Evolutionary conservation across 306 rosid species (phyloP), one percentile per base, ranked within the genome.

Genomic region (Ammopiptanthus mongolicus): DNA sequence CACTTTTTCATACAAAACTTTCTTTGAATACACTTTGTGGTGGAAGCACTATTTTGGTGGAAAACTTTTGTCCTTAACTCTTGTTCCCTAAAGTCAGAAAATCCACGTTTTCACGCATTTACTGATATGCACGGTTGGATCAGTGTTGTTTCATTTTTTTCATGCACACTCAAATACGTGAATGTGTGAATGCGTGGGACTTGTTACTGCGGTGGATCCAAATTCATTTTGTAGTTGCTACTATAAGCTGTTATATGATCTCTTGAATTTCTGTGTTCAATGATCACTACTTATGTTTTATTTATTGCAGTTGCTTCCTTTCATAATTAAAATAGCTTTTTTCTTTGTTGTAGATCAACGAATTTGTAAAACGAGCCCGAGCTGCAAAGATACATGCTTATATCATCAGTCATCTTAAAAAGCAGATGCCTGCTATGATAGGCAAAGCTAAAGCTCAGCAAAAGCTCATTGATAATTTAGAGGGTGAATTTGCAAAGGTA

Each of bases 391-490:
- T 95, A 72, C 99, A 95, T 69, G 96, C 99, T 69, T 86, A 89
- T 76, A 95, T 95, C n/a, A 83, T 95, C 31, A 84, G 97, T 71
- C 99, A 92, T 87, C 91, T 95, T 3, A 89, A 80, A 56, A 90
- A 86, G 81, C 90, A 92, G 61, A 95, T 95, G 99, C 99, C 99
- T 75, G 5, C 92, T 9, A 84, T 95, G 87, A 88, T 95, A 4
- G 99, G 97, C 55, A 95, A 95, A 84, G 85, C 97, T 6, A 95
- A 90, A 84, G 67, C 91, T 71, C 99, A 95, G 63, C 91, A 92
- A 78, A 91, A 67, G 65, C 96, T 95, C 50, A 65, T 83, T 53
- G 91, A 90, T 65, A 92, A 92, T 74, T 76, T 95, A 84, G 93
- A 23, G 4, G 91, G 33, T 33, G 98, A 87, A 83, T 95, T 95